A percentile compares a stretch with the other conserved stretches of the same genome.
Conservation (phyloP, 768 basidiomycete genomes). For the Leucocoprinus leucothites region DNA sequence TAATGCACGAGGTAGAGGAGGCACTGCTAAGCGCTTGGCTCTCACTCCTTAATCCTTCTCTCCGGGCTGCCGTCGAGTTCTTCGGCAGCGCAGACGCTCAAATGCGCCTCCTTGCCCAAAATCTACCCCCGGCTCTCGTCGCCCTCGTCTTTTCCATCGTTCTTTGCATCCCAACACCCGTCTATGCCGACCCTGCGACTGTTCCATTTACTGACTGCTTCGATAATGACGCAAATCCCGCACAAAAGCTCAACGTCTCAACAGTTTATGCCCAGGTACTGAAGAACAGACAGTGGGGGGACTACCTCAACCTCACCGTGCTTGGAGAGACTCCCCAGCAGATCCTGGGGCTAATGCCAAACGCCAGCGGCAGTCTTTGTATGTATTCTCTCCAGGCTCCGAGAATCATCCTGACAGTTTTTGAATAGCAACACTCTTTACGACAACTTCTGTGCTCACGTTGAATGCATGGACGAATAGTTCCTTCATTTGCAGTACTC, state of each 20-base stretch:
- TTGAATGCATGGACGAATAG: constrained; percentile 68
- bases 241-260: constrained; percentile 61
- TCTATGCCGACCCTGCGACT: constrained; percentile 54
- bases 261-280: constrained; percentile 73
- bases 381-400: not conserved
- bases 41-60: not conserved
- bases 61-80: not conserved
- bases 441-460: constrained; percentile 76
- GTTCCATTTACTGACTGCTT: constrained; percentile 72
- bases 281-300: constrained; percentile 36
- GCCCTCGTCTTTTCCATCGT: constrained; percentile 24
- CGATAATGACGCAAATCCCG: constrained; percentile 37
- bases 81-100: too few species aligned
- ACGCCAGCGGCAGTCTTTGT: constrained; percentile 63
- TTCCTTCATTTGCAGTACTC: constrained; percentile 72
- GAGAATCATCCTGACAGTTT: constrained; percentile 7
- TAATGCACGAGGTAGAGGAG: constrained; percentile 3
- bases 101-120: too few species aligned
- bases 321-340: constrained; percentile 59
- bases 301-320: constrained; percentile 67
- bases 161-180: constrained; percentile 21
- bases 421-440: constrained; percentile 80
- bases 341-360: constrained; percentile 57
- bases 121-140: too few species aligned
- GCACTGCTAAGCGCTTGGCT: too few species aligned